phyloP scores from a whole-genome alignment of 768 basidiomycete species.

The Auricularia sp. region DNA sequence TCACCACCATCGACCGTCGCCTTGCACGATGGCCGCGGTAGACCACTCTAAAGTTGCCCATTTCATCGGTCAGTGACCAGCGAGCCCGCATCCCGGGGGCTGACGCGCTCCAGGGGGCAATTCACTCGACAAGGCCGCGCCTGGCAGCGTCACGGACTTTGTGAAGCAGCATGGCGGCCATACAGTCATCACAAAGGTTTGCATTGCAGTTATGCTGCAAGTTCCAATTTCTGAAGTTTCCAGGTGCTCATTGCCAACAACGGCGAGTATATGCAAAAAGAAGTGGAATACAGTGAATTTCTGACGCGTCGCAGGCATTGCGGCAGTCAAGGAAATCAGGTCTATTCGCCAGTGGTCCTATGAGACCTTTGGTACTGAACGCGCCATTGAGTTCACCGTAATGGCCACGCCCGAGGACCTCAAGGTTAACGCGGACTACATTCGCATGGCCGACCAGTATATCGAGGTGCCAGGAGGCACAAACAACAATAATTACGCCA shows the following conservation, averaged over 20 bases:
- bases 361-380: constrained; percentile 95
- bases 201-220: constrained; percentile 15
- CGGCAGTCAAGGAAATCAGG: constrained; percentile 97
- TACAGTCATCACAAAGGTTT: constrained; percentile 95
- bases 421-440: constrained; percentile 98
- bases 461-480: constrained; percentile 97
- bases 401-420: constrained; percentile 99
- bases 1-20: too few relatives aligned
- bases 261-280: constrained; percentile 36
- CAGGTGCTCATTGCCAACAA: constrained; percentile 99
- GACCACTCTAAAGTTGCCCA: too few relatives aligned
- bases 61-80: too few relatives aligned
- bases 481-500: constrained; percentile 99
- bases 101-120: constrained; percentile 66
- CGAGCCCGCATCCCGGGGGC: too few relatives aligned
- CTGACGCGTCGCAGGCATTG: constrained; percentile 61
- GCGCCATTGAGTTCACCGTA: constrained; percentile 95
- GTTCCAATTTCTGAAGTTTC: not conserved
- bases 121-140: constrained; percentile 72
- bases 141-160: constrained; percentile 79
- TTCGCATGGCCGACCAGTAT: constrained; percentile 98
- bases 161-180: constrained; percentile 88
- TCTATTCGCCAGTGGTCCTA: constrained; percentile 99
- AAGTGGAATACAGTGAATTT: constrained; percentile 8
- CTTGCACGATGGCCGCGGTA: too few relatives aligned